Conservation (phyloP, 495 filamentous ascomycete species). For the Recurvomyces mirabilis region DNA sequence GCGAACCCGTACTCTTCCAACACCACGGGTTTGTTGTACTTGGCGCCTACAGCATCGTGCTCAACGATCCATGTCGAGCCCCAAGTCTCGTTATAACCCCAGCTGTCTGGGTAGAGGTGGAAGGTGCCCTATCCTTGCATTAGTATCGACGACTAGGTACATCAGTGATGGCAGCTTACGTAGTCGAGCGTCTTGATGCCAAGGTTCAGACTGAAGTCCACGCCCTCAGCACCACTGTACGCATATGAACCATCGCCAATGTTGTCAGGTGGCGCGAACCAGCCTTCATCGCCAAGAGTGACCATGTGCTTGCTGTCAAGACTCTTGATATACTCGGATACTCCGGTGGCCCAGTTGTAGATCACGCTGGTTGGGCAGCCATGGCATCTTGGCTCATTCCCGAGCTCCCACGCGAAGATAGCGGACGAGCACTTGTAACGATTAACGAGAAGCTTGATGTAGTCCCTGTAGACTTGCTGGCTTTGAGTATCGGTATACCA, state of each 20-base stretch:
- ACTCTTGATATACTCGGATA: slow-evolving; percentile 50
- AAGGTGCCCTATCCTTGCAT: slow-evolving; percentile 18
- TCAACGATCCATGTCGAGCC: slow-evolving; percentile 18
- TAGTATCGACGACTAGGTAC: too few species aligned
- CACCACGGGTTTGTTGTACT: slow-evolving; percentile 14
- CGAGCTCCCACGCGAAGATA: slow-evolving; percentile 62
- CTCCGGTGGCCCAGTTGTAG: slow-evolving; percentile 46
- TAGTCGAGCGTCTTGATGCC: slow-evolving; percentile 19
- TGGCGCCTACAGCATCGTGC: slow-evolving; percentile 7
- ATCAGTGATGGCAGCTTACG: too few species aligned
- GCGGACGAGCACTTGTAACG: slow-evolving; percentile 47
- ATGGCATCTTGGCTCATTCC: slow-evolving; percentile 45
- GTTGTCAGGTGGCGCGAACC: slow-evolving; percentile 2
- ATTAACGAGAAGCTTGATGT: slow-evolving; percentile 50
- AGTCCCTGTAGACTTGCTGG: slow-evolving; percentile 42
- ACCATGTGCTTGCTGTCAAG: slow-evolving; percentile 57
- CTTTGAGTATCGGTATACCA: slow-evolving; percentile 9
- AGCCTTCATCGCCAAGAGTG: slow-evolving; percentile 49
- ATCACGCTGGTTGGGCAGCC: slow-evolving; percentile 7
- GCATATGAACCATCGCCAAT: slow-evolving; percentile 8
- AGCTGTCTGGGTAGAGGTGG: slow-evolving; percentile 23
- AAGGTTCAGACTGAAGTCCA: slow-evolving; percentile 18
- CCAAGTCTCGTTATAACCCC: slow-evolving; percentile 20
- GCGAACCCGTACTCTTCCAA: slow-evolving; percentile 19
- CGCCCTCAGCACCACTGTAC: slow-evolving; percentile 6